phyloP scores from a whole-genome alignment of 1,139 yeast species.

The Kodamaea sp. region DNA sequence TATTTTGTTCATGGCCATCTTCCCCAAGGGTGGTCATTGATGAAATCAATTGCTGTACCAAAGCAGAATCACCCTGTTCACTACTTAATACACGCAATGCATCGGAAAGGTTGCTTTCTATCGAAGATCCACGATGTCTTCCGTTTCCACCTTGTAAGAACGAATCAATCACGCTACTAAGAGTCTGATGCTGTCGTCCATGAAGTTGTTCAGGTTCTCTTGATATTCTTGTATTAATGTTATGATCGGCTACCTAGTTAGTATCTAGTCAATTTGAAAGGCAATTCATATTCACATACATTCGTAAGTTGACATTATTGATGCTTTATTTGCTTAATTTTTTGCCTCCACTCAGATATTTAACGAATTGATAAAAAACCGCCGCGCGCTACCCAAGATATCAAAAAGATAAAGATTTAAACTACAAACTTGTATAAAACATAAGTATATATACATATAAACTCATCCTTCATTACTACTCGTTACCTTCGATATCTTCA shows the following conservation, averaged over 20 bases:
- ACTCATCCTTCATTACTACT: too few species aligned
- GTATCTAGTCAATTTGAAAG: constrained; percentile 10
- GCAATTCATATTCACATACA: constrained; percentile 28
- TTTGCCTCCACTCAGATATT: too few species aligned
- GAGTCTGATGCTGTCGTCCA: constrained; percentile 34
- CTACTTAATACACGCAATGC: constrained; percentile 32
- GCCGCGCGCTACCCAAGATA: too few species aligned
- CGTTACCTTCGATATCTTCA: constrained; percentile 2
- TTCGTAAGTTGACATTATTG: constrained; percentile 26
- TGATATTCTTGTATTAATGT: constrained; percentile 17
- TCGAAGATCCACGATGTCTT: constrained; percentile 3
- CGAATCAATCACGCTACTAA: constrained; percentile 33
- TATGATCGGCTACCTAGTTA: constrained; percentile 34
- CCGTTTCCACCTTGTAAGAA: constrained; percentile 23
- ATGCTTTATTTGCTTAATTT: too few species aligned
- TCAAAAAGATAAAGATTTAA: too few species aligned
- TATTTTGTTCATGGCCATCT: constrained; percentile 11
- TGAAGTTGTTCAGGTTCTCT: constrained; percentile 9
- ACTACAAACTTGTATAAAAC: too few species aligned
- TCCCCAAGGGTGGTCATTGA: constrained; percentile 16
- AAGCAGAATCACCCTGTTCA: constrained; percentile 28
- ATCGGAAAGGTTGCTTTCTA: constrained; percentile 19
- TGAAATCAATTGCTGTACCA: constrained; percentile 28
- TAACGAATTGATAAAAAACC: too few species aligned
- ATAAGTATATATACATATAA: too few species aligned